These are phyloP conservation scores for Trichaptum fuscoviolaceum DNA, from an alignment of 768 basidiomycete genomes.

Conservation along the genomic window DNA sequence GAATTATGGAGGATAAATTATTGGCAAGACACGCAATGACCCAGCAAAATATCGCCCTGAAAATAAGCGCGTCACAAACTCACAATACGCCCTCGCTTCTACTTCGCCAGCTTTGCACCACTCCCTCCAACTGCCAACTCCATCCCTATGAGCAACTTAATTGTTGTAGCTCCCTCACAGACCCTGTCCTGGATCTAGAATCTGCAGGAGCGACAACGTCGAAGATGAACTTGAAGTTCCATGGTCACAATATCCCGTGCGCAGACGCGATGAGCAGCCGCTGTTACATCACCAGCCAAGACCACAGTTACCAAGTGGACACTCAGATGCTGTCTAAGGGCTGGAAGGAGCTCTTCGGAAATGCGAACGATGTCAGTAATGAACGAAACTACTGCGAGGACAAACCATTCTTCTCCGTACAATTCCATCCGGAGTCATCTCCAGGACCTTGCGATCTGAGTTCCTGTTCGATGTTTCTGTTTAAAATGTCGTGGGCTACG, in stretches of 20 bases:
- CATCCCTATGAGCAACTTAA: no score
- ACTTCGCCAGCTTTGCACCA: no score
- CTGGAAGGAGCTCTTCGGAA: constrained; percentile 93
- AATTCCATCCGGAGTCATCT: constrained; percentile 97
- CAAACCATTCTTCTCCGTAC: constrained; percentile 97
- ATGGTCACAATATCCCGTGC: constrained; percentile 98
- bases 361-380: constrained; percentile 96
- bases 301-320: constrained; percentile 97
- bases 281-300: constrained; percentile 99
- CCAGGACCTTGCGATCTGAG: constrained; percentile 95
- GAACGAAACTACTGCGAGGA: constrained; percentile 93
- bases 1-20: background rate
- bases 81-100: no score
- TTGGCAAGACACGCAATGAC: no score
- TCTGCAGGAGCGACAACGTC: constrained; percentile 90
- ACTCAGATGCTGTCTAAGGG: constrained; percentile 66
- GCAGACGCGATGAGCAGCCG: constrained; percentile 89
- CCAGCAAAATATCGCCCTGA: no score
- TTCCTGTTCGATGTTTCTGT: constrained; percentile 99
- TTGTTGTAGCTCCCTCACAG: no score
- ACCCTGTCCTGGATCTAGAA: no score
- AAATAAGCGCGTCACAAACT: no score
- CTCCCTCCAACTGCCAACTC: no score
- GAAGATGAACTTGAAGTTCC: constrained; percentile 99
- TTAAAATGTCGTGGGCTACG: constrained; percentile 75